These are phyloP conservation scores for Phaeotremella skinneri DNA, from an alignment of 768 basidiomycete genomes.

Conservation along the genomic window DNA sequence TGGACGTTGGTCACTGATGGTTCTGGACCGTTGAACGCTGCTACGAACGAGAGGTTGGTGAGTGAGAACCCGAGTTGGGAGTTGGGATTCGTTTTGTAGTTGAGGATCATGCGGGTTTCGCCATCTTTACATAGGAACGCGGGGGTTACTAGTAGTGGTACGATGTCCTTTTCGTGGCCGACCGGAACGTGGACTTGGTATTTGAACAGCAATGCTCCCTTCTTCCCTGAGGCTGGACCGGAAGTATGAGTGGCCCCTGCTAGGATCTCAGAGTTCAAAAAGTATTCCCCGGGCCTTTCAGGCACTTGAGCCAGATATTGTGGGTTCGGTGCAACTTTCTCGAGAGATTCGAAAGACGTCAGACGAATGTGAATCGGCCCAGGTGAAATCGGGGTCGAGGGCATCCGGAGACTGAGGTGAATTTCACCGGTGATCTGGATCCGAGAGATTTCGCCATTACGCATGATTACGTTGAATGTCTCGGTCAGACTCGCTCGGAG, in stretches of 20 bases:
- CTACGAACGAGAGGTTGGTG: conserved; percentile 44
- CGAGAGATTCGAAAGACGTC: conserved; percentile 50
- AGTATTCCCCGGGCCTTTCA: conserved; percentile 51
- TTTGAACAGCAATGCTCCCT: conserved; percentile 51
- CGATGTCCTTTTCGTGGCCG: conserved; percentile 27
- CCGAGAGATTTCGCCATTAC: conserved; percentile 44
- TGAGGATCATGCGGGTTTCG: conserved; percentile 52
- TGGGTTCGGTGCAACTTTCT: conserved; percentile 55
- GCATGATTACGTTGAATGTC: conserved; percentile 53
- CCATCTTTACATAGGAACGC: conserved; percentile 52
- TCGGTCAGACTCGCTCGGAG: conserved; percentile 52
- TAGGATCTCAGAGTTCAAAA: conserved; percentile 47
- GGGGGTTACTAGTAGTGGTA: conserved; percentile 51
- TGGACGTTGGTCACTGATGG: conserved; percentile 49
- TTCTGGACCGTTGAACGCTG: conserved; percentile 42
- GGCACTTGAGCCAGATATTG: conserved; percentile 48
- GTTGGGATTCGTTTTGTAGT: conserved; percentile 43
- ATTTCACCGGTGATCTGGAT: conserved; percentile 54
- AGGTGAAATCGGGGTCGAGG: conserved; percentile 6
- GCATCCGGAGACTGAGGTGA: conserved; percentile 30
- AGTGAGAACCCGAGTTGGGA: conserved; percentile 18
- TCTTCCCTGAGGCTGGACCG: conserved; percentile 11
- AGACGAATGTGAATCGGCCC: conserved; percentile 50
- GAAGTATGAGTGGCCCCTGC: conserved; percentile 24
- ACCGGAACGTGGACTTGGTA: conserved; percentile 52